Conservation (phyloP, 2,329 filamentous ascomycete species). For the Didymella pinodella region DNA sequence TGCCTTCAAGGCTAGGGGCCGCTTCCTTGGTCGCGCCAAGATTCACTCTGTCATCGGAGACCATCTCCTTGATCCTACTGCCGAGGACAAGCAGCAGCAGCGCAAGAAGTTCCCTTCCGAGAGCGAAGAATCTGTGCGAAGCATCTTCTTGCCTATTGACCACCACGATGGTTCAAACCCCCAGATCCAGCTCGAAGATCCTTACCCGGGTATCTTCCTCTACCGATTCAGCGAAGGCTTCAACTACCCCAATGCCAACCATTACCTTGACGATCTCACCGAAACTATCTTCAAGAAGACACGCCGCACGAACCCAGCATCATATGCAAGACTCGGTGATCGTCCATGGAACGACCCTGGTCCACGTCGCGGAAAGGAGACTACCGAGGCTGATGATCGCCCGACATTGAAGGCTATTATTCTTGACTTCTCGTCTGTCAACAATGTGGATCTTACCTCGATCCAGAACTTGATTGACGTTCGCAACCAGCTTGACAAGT, state of each 20-base stretch:
- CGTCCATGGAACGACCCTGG: constrained; percentile 96
- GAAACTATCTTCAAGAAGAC: constrained; percentile 65
- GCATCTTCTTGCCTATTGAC: constrained; percentile 86
- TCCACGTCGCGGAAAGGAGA: constrained; percentile 65
- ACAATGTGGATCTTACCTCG: constrained; percentile 92
- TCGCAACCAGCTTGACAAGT: constrained; percentile 92
- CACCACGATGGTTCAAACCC: constrained; percentile 92
- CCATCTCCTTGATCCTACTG: constrained; percentile 64
- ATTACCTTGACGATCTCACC: constrained; percentile 77
- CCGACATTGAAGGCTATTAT: constrained; percentile 87
- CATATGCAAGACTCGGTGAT: constrained; percentile 68
- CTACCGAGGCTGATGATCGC: constrained; percentile 54
- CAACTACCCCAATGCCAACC: constrained; percentile 93
- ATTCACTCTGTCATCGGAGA: constrained; percentile 88
- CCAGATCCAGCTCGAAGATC: constrained; percentile 75
- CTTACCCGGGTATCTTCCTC: constrained; percentile 94
- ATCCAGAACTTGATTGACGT: constrained; percentile 94
- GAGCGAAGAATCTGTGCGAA: constrained; percentile 64
- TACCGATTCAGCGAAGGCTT: constrained; percentile 96
- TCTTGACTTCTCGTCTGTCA: constrained; percentile 92
- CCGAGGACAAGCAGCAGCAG: constrained; percentile 37
- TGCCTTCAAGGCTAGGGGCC: constrained; percentile 80
- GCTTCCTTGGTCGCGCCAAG: constrained; percentile 83
- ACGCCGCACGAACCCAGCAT: constrained; percentile 75
- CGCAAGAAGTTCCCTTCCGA: constrained; percentile 34